Conservation (phyloP, 331 rosid genomes). For the Saraca asoca region DNA sequence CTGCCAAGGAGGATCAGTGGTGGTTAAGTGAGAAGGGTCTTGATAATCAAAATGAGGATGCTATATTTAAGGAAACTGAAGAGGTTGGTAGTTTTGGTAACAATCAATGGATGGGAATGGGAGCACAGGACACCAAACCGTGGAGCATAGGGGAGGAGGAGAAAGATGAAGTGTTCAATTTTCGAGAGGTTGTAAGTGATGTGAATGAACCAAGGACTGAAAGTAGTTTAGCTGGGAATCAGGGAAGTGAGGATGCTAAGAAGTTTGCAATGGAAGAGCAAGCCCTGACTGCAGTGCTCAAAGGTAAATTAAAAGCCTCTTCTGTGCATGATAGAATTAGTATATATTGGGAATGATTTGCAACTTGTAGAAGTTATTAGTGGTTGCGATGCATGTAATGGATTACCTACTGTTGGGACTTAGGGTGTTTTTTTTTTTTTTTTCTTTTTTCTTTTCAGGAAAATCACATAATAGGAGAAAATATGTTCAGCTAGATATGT, state of each 20-base stretch:
- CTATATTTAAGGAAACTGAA: conserved; percentile 40
- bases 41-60: conserved; percentile 40
- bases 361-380: neutral
- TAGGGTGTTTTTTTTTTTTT: too few relatives aligned
- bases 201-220: conserved; percentile 32
- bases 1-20: conserved; percentile 36
- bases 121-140: conserved; percentile 37
- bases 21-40: conserved; percentile 49
- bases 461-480: too few relatives aligned
- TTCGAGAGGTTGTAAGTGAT: conserved; percentile 35
- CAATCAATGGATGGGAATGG: conserved; percentile 42
- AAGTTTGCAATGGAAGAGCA: conserved; percentile 62
- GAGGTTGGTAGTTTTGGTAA: conserved; percentile 35
- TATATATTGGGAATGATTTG: conserved; percentile 1
- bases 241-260: conserved; percentile 37
- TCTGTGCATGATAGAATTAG: neutral
- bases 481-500: too few relatives aligned
- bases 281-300: conserved; percentile 59
- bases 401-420: too few relatives aligned
- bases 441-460: too few relatives aligned
- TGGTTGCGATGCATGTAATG: neutral
- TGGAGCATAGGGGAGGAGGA: conserved; percentile 68
- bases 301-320: conserved; percentile 45
- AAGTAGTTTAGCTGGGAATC: conserved; percentile 21
- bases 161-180: conserved; percentile 47